Evolutionary conservation across 2,329 filamentous ascomycete genomes (phyloP).

Genomic region (Pseudogymnoascus pannorum): DNA sequence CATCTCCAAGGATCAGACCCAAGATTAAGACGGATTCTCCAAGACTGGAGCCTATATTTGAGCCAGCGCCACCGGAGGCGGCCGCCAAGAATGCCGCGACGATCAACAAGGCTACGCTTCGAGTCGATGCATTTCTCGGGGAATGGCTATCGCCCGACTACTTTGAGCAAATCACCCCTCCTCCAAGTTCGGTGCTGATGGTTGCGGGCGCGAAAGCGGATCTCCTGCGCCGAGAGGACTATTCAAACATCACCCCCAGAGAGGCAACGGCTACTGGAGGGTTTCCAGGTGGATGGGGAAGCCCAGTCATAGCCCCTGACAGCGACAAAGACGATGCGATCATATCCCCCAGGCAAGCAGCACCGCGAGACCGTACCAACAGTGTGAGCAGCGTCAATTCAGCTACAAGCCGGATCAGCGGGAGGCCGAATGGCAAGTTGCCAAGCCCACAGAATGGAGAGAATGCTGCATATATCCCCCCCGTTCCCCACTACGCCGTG

Average conservation of each 20-base stretch:
- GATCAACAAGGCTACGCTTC: conserved; percentile 55
- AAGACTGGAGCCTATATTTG: conserved; percentile 22
- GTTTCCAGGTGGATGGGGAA: conserved; percentile 33
- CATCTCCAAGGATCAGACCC: conserved; percentile 26
- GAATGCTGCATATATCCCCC: conserved; percentile 58
- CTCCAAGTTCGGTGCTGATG: conserved; percentile 81
- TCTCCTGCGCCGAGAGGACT: conserved; percentile 68
- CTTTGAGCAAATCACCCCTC: conserved; percentile 85
- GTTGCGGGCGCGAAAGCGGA: conserved; percentile 82
- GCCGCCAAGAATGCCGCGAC: conserved; percentile 17
- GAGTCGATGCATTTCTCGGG: conserved; percentile 85
- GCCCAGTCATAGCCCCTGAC: conserved; percentile 22
- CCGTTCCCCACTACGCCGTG: conserved; percentile 75
- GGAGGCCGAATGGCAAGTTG: background rate
- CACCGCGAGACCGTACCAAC: conserved; percentile 25
- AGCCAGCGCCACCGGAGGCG: conserved; percentile 19
- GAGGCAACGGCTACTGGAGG: conserved; percentile 23
- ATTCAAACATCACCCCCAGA: conserved; percentile 34
- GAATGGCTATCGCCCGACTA: conserved; percentile 95
- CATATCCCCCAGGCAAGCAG: conserved; percentile 13
- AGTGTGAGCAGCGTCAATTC: conserved; percentile 26
- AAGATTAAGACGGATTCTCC: conserved; percentile 22
- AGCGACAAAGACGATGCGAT: conserved; percentile 23
- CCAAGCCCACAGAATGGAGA: conserved; percentile 14
- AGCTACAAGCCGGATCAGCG: background rate